Conservation (phyloP, 257 asterid species). For the Solanum corneliomulleri region DNA sequence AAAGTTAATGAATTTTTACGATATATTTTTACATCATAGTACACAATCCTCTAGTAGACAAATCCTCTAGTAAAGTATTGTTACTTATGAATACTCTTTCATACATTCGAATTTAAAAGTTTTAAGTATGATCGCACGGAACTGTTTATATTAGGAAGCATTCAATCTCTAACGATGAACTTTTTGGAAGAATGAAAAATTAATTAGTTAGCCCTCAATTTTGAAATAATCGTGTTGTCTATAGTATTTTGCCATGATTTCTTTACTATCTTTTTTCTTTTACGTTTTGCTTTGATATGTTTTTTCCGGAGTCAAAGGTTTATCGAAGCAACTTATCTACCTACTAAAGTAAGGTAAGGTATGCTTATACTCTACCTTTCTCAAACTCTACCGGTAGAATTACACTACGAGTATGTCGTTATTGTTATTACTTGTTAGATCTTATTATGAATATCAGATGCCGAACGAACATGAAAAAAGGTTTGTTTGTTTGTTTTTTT, state of each 20-base stretch:
- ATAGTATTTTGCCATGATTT: background rate
- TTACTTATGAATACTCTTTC: too few species aligned
- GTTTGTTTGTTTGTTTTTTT: background rate
- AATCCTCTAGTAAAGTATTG: background rate
- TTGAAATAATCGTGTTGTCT: background rate
- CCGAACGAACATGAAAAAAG: background rate
- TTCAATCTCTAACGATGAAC: background rate
- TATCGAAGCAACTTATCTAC: background rate
- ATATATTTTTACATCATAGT: background rate
- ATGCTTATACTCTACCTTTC: background rate
- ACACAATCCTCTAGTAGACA: background rate
- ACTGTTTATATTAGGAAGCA: background rate
- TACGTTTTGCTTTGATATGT: fast-evolving
- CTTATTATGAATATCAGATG: background rate
- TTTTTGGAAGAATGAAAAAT: background rate
- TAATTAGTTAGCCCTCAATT: background rate
- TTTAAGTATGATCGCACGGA: background rate
- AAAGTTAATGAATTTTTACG: background rate
- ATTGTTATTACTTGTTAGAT: background rate
- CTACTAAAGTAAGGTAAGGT: background rate
- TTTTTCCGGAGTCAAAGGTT: background rate
- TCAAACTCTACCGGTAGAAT: background rate
- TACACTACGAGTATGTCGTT: background rate
- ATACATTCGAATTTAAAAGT: background rate
- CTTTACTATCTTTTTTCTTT: background rate